phyloP scores from a whole-genome alignment of 306 rosid genomes.

The Pyrus pyrifolia region DNA sequence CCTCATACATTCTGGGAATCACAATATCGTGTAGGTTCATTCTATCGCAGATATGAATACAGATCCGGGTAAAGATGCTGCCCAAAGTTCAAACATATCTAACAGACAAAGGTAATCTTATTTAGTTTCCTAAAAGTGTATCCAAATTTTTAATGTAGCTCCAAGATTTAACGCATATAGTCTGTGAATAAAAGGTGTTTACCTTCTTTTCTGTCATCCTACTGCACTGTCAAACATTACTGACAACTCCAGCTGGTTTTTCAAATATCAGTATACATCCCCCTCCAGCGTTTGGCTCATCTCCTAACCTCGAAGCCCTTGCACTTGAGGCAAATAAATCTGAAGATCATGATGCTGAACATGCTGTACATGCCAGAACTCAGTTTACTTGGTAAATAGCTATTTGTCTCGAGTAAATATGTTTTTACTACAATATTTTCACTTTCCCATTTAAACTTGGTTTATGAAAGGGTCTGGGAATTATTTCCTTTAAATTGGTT shows the following conservation, averaged over 20 bases:
- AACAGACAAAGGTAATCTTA: constrained; percentile 52
- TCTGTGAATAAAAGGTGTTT: background rate
- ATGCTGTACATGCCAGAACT: constrained; percentile 53
- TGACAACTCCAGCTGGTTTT: constrained; percentile 20
- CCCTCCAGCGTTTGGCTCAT: constrained; percentile 99
- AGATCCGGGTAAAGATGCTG: constrained; percentile 41
- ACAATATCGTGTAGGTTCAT: constrained; percentile 61
- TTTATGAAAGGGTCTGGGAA: background rate
- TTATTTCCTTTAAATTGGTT: background rate
- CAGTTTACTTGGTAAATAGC: constrained; percentile 49
- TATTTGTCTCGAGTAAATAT: constrained; percentile 8
- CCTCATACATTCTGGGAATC: constrained; percentile 15
- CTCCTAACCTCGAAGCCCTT: constrained; percentile 95
- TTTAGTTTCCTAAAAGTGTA: background rate
- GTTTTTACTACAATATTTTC: background rate
- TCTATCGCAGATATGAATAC: constrained; percentile 48
- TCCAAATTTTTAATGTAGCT: background rate
- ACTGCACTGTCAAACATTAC: constrained; percentile 14
- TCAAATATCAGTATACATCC: constrained; percentile 62
- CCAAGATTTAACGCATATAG: background rate
- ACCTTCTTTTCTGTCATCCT: background rate
- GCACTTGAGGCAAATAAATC: constrained; percentile 59
- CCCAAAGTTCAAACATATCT: constrained; percentile 41
- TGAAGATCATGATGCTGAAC: constrained; percentile 54
- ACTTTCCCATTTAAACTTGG: background rate